phyloP scores from a whole-genome alignment of 140 eudicot species.

The Erigeron philadelphicus region DNA sequence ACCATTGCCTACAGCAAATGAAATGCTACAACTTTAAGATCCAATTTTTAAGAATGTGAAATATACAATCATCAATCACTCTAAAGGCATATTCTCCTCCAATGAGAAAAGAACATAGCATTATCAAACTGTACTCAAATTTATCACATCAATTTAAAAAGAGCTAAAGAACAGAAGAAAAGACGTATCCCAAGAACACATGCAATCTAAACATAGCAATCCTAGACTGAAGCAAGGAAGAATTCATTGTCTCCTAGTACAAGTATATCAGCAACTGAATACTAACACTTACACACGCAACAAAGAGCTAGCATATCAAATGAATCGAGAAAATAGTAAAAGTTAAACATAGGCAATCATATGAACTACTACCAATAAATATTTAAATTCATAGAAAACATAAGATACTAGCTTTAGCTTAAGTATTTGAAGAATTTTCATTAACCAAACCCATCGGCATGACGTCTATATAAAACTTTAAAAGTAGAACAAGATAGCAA shows the following conservation, averaged over 20 bases:
- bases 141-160: too few species aligned
- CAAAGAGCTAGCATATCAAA: not conserved
- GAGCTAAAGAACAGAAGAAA: too few species aligned
- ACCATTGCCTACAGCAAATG: too few species aligned
- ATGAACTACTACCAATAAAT: not conserved
- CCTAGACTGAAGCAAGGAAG: not conserved
- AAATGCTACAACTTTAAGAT: too few species aligned
- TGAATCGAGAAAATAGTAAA: not conserved
- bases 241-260: not conserved
- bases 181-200: too few species aligned
- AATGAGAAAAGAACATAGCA: not conserved
- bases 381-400: not conserved
- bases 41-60: too few species aligned
- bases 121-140: too few species aligned
- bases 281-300: not conserved
- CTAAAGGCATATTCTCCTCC: too few species aligned
- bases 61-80: too few species aligned
- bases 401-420: not conserved
- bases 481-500: not conserved
- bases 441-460: conserved; percentile 10
- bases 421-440: not conserved
- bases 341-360: not conserved
- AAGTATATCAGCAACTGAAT: not conserved
- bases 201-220: too few species aligned
- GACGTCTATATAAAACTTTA: not conserved